Base-by-base conservation (phyloP, 176 grass and related monocot species). In the Phragmites australis region DNA sequence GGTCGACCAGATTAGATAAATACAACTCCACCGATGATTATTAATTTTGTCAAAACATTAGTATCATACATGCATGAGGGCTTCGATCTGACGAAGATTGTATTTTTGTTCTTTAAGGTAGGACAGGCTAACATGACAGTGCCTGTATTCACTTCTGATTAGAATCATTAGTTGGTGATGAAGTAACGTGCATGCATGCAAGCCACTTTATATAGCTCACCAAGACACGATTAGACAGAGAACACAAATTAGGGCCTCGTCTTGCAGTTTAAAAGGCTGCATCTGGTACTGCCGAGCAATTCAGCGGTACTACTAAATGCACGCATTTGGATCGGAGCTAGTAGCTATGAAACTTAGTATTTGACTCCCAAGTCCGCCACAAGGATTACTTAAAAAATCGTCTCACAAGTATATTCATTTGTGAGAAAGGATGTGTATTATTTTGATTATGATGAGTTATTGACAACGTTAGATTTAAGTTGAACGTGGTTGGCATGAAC, bases 51-150 rank as follows among this genome's bases (percentile, higher is more conserved):
- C 34, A 6, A 10, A 22, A 47, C 58, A 64, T 78, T 18, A 65
- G 8, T 62, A 34, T 34, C 59, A 18, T 62, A 26, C 58, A 32
- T 37, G 60, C 60, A 34, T 39, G 17, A 39, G 60, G 15, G 6
- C 37, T 17, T 30, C 31, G 47, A 77, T 71, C 80, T 55, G 29
- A 47, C 5, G 29, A 58, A 50, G 42, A 80, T 84, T 72, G 52
- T 47, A n/a, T n/a, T 21, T 13, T 46, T 34, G 47, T 67, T 59
- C n/a, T 79, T 88, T 79, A 40, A 78, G 58, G 74, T 66, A 17
- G 50, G 23, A 29, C 52, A 12, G 57, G 19, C 19, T 65, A 71
- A 85, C 47, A 82, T 75, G 46, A 53, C 32, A 31, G 21, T 25
- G 8, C 34, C 2, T 54, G 43, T 3, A 22, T 9, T 42, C 52